Base-by-base conservation (phyloP, 139 green algal species). In the Chlorella sorokiniana region DNA sequence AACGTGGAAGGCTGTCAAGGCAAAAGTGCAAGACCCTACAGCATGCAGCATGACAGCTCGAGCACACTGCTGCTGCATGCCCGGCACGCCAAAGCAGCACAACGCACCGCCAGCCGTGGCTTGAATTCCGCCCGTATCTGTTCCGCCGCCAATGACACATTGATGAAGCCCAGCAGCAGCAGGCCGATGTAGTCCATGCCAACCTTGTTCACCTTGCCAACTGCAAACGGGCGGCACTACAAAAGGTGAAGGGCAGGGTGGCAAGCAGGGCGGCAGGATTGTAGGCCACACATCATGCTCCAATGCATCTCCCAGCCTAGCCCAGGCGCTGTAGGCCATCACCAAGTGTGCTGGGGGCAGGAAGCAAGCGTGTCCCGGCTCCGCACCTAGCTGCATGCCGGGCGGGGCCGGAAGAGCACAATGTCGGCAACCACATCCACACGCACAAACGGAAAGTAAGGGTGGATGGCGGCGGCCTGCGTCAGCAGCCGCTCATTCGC, bases 111-210 rank as follows among this genome's bases (percentile, higher is more conserved):
- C 0, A 54, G 69, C 27, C 68, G 38, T n/a, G 71, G 78, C 16
- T 51, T 42, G 9, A 93, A 85, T 23, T 91, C 86, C 40, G 59
- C 11, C 5, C 75, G 76, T 29, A 94, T 88, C n/a, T 84, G 29
- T 20, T 85, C 79, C 10, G 74, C 76, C 4, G 72, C 63, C 2
- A 95, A 86, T 64, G 86, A 80, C 6, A 82, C 89, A 48, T 96
- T 96, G 75, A 96, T 88, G 9, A 94, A 79, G 22, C 87, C 90
- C 72, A 94, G 75, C n/a, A 93, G 88, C 41, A 94, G 81, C 11
- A 94, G 77, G 16, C 89, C 87, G 22, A 96, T 85, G 85, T 89
- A 95, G 71, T 95, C 89, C 6, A 71, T 63, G 0, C 83, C 90
- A 3, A 94, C 63, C 62, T 90, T 88, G 81, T 90, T 92, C n/a